Base-by-base conservation (phyloP, 441 rosid species). In the Aleurites moluccanus region DNA sequence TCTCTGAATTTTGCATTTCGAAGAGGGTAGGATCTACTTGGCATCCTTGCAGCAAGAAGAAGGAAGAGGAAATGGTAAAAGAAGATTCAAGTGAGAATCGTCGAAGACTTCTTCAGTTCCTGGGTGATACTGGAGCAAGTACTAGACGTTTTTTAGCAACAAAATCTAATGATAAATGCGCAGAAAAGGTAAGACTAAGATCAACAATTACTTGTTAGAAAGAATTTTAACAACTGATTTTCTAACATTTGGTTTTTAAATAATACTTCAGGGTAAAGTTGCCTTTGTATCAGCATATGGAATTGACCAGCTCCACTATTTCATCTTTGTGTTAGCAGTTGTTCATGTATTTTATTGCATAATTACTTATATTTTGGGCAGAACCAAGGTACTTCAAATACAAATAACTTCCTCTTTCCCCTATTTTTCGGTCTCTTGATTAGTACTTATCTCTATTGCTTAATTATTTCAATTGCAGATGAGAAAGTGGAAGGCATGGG, bases 401-500 rank as follows among this genome's bases (percentile, higher is more conserved):
- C 68, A 35, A 28, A 14, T 40, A 27, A 28, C 14, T 15, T 10
- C 44, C 9, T 67, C 45, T 64, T 8, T 13, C 65, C 8, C 57
- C 30, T 67, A 0, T 47, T 13, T 44, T 38, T 33, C 0, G 14
- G 8, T 64, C 3, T 20, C 53, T 14, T 45, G 61, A 47, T 23
- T 25, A 25, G 6, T 21, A 3, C 3, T 0, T 44, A 30, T 68
- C 71, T 70, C 27, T 64, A 64, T 33, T 68, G 62, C 2, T 66
- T 44, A 33, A 3, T 45, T 13, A 14, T 23, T 21, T 64, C 61
- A 45, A 64, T 57, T 83, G 79, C 85, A 96, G 99, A 96, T 92
- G 98, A 88, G 84, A 76, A 93, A 72, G 84, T 96, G 99, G 99
- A 89, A 84, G 85, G 64, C 64, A 21, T 96, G 99, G 99, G 99